A percentile compares a stretch with the other conserved stretches of the same genome.
phyloP scores from a whole-genome alignment of 441 rosid species.

The Populus hybrid region DNA sequence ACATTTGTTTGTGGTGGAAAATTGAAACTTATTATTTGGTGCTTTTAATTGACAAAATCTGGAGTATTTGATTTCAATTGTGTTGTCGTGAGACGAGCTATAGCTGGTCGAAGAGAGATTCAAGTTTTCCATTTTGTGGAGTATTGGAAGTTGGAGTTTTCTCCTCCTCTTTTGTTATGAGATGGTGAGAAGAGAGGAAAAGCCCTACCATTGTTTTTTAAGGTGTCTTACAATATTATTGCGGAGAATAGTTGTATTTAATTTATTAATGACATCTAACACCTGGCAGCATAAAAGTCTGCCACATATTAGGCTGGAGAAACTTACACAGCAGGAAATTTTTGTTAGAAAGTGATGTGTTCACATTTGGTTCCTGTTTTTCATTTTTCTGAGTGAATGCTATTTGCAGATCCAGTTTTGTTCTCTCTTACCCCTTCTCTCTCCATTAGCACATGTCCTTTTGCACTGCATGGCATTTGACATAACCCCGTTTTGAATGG shows the following conservation, averaged over 20 bases:
- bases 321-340: not conserved
- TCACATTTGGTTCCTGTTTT: not conserved
- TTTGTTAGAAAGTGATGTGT: not conserved
- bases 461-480: not conserved
- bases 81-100: too few relatives aligned
- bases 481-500: slow-evolving; percentile 14
- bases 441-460: not conserved
- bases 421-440: not conserved
- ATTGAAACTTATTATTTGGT: too few relatives aligned
- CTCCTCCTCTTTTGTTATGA: not conserved
- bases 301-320: not conserved
- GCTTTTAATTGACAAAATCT: too few relatives aligned
- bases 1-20: too few relatives aligned
- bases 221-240: not conserved
- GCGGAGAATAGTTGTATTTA: not conserved
- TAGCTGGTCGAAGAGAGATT: too few relatives aligned
- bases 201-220: not conserved
- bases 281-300: not conserved
- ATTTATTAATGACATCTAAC: not conserved
- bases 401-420: not conserved
- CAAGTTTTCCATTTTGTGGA: too few relatives aligned
- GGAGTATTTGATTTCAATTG: too few relatives aligned
- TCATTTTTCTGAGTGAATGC: not conserved
- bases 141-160: not conserved
- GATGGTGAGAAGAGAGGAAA: not conserved